These are phyloP conservation scores for Boletus vinaceobasis DNA, from an alignment of 768 basidiomycete species.

Conservation along the genomic window DNA sequence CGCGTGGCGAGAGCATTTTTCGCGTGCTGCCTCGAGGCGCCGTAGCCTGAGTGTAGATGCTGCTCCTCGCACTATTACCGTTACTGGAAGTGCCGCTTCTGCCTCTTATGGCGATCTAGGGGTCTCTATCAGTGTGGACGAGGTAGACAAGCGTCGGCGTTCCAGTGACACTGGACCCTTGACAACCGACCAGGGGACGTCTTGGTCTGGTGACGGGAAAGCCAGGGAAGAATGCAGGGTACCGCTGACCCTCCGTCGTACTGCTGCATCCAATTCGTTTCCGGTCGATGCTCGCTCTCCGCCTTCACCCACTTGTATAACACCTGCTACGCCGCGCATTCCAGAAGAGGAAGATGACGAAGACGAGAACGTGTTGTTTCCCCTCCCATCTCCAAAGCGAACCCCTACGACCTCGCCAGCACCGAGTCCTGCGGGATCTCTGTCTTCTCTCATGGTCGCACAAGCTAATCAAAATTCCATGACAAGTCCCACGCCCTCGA, in stretches of 20 bases:
- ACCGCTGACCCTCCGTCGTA: not conserved
- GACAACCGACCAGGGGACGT: not conserved
- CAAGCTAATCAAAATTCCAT: not conserved
- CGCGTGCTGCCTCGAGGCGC: constrained; percentile 58
- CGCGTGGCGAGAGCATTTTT: constrained; percentile 61
- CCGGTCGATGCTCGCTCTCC: not conserved
- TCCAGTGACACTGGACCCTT: constrained; percentile 35
- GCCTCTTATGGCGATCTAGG: constrained; percentile 16
- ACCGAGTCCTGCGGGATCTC: constrained; percentile 33
- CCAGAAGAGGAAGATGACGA: constrained; percentile 43
- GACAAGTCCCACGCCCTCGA: constrained; percentile 15
- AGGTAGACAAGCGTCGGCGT: constrained; percentile 56
- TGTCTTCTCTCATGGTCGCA: constrained; percentile 20
- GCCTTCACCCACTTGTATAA: constrained; percentile 12
- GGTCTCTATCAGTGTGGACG: constrained; percentile 55
- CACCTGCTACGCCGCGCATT: constrained; percentile 22
- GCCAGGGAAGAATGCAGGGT: not conserved
- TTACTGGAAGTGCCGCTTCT: constrained; percentile 32
- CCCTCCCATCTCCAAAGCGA: constrained; percentile 56
- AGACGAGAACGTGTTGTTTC: constrained; percentile 55
- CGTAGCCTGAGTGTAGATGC: constrained; percentile 42
- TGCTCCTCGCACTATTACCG: constrained; percentile 30
- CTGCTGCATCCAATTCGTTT: not conserved
- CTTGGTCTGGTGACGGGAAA: not conserved
- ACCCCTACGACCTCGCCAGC: constrained; percentile 44